A percentile compares a stretch with the other conserved stretches of the same genome.
Conservation (phyloP, 352 stramenopile species). For the Phytophthora vignae region DNA sequence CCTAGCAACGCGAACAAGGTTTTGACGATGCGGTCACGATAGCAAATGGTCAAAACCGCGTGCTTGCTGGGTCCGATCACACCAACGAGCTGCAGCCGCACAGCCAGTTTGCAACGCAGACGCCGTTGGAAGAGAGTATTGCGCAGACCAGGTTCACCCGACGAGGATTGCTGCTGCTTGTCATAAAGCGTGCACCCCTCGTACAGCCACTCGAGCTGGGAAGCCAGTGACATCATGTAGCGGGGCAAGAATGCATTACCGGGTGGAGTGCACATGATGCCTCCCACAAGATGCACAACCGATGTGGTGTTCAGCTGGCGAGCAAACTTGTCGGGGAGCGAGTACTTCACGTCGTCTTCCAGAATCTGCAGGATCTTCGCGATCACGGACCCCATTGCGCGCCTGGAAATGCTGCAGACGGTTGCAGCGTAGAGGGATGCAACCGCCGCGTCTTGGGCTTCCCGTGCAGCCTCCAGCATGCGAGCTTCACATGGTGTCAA, state of each 20-base stretch:
- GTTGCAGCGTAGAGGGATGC: constrained; percentile 86
- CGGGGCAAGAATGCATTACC: constrained; percentile 78
- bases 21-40: constrained; percentile 87
- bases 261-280: constrained; percentile 77
- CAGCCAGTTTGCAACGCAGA: constrained; percentile 75
- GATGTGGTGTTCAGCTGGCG: constrained; percentile 76
- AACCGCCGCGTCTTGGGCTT: constrained; percentile 71
- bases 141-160: constrained; percentile 13
- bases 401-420: constrained; percentile 82
- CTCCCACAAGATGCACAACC: constrained; percentile 72
- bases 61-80: constrained; percentile 82
- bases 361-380: constrained; percentile 83
- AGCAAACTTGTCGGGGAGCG: constrained; percentile 60
- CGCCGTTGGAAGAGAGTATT: constrained; percentile 54
- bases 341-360: constrained; percentile 83
- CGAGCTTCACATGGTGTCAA: constrained; percentile 60
- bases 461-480: constrained; percentile 61
- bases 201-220: constrained; percentile 78
- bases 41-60: constrained; percentile 81
- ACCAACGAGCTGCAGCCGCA: constrained; percentile 80
- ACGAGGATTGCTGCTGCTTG: constrained; percentile 27
- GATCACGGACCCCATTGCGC: constrained; percentile 84
- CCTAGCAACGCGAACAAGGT: constrained; percentile 80
- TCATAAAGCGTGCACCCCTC: constrained; percentile 69
- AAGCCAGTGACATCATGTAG: constrained; percentile 90